These are phyloP conservation scores for Russula emetica DNA, from an alignment of 768 basidiomycete genomes.

Conservation along the genomic window DNA sequence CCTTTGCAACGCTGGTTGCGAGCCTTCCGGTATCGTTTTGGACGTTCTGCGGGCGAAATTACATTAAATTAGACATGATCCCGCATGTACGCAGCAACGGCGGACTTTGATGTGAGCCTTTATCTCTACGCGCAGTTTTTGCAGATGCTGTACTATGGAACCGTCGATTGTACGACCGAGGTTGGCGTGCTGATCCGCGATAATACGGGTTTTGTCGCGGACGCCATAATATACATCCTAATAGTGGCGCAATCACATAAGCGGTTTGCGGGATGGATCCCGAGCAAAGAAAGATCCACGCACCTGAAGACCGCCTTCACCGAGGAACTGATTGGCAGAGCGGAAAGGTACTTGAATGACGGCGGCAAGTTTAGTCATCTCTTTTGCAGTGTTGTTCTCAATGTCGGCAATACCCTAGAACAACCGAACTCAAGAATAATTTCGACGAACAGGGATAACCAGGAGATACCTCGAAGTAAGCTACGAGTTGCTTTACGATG, in stretches of 20 bases:
- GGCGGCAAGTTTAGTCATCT: constrained; percentile 87
- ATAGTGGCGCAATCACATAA: neutral
- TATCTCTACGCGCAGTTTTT: constrained; percentile 91
- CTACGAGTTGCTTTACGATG: constrained; percentile 92
- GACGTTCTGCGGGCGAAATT: constrained; percentile 55
- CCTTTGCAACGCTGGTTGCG: constrained; percentile 85
- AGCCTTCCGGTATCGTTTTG: constrained; percentile 95
- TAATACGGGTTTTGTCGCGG: constrained; percentile 86
- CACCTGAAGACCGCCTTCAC: constrained; percentile 92
- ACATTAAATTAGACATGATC: neutral
- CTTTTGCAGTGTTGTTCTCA: constrained; percentile 89
- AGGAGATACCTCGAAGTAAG: constrained; percentile 67
- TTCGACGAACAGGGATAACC: neutral
- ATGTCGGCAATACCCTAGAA: constrained; percentile 69
- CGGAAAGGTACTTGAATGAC: constrained; percentile 98
- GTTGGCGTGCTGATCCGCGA: constrained; percentile 96
- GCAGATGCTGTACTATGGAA: constrained; percentile 95
- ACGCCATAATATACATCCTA: constrained; percentile 91
- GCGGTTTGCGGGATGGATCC: neutral
- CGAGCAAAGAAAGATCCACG: constrained; percentile 20
- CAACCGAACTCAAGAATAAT: neutral
- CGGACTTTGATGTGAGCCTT: constrained; percentile 94
- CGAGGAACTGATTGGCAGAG: constrained; percentile 94
- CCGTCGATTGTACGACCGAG: constrained; percentile 94
- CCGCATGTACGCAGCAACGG: neutral